Evolutionary conservation across 2,329 filamentous ascomycete species (phyloP).

Genomic region (Penicillium rolfsii): DNA sequence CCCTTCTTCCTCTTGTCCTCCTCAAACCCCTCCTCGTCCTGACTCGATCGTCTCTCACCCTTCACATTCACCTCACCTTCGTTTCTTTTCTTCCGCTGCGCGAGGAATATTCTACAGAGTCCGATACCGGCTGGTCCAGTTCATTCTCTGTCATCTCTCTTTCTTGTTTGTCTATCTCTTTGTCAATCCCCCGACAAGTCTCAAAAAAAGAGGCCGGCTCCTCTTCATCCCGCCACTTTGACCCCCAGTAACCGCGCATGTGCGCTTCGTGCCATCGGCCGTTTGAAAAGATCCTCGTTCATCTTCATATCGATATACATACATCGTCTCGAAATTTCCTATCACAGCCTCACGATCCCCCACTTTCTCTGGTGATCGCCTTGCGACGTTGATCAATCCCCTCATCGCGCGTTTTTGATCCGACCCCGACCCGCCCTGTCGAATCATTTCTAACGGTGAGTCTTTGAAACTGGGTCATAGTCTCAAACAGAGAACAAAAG

Average conservation of each 20-base stretch:
- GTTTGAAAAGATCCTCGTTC: not conserved
- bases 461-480: conserved; percentile 16
- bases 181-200: conserved; percentile 19
- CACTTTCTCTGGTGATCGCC: not conserved
- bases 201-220: conserved; percentile 40
- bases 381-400: not conserved
- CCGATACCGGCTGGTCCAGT: conserved; percentile 43
- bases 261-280: conserved; percentile 14
- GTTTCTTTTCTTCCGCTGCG: conserved; percentile 42
- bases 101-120: conserved; percentile 36
- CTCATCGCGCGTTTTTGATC: conserved; percentile 12
- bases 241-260: conserved; percentile 13
- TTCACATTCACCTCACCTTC: conserved; percentile 24
- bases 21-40: conserved; percentile 21
- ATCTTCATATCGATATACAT: not conserved
- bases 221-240: conserved; percentile 32
- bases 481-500: conserved; percentile 14
- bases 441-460: conserved; percentile 18
- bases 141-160: conserved; percentile 36
- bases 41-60: conserved; percentile 20
- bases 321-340: not conserved
- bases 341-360: not conserved
- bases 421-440: conserved; percentile 11
- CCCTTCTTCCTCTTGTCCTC: conserved; percentile 19
- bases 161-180: conserved; percentile 33